Conservation (phyloP, 2,329 filamentous ascomycete genomes). For the Fusarium gaditjirri region DNA sequence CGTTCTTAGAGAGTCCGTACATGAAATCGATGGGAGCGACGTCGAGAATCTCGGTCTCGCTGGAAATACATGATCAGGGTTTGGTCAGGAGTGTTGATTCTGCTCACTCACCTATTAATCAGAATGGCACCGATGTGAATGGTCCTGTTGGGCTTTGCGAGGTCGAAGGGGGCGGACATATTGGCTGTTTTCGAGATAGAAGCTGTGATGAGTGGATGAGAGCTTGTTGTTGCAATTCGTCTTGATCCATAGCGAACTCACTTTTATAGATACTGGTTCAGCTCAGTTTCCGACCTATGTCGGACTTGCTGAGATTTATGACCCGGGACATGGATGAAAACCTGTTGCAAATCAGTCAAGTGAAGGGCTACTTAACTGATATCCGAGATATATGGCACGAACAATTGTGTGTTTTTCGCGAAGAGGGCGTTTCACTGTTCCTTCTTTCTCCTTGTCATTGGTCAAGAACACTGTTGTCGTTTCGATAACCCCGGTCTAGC, state of each 20-base stretch:
- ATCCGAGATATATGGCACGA: background rate
- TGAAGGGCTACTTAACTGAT: too few relatives aligned
- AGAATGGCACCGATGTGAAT: slow-evolving; percentile 35
- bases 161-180: slow-evolving; percentile 4
- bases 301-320: background rate
- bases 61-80: background rate
- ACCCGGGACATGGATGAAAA: background rate
- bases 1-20: slow-evolving; percentile 25
- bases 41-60: slow-evolving; percentile 51
- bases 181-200: background rate
- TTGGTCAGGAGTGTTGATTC: rapidly evolving
- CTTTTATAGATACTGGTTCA: background rate
- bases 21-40: slow-evolving; percentile 50
- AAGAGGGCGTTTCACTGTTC: background rate
- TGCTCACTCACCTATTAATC: slow-evolving; percentile 11
- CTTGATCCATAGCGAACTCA: background rate
- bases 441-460: background rate
- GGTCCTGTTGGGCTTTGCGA: slow-evolving; percentile 8
- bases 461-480: background rate
- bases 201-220: background rate
- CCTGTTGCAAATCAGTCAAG: background rate
- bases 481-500: background rate
- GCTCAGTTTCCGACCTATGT: background rate
- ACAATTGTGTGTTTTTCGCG: background rate
- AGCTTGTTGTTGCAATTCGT: background rate